These are phyloP conservation scores for Trichomonas vaginalis DNA, from an alignment of 208 protist genomes.

Conservation along the genomic window DNA sequence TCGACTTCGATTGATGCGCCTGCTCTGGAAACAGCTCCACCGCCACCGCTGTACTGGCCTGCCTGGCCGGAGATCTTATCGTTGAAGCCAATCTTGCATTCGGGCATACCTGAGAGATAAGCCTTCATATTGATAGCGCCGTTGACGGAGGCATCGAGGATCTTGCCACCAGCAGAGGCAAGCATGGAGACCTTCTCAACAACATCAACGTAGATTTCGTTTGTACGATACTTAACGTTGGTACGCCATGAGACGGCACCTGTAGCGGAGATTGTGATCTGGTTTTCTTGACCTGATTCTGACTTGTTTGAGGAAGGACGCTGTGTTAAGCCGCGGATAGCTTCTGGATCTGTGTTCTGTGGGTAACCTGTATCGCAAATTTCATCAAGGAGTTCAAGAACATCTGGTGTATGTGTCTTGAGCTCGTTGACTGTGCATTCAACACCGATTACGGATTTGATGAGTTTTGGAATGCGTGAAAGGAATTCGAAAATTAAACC, in stretches of 20 bases:
- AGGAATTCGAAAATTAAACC: constrained; percentile 1
- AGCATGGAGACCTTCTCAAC: constrained; percentile 83
- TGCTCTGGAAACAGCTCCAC: too few species aligned
- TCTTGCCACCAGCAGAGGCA: constrained; percentile 55
- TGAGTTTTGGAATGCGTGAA: neutral
- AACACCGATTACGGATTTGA: neutral
- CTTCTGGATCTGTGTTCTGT: constrained; percentile 15
- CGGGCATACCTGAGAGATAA: constrained; percentile 89
- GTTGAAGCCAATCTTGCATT: constrained; percentile 72
- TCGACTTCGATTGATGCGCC: constrained; percentile 54
- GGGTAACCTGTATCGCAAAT: constrained; percentile 1
- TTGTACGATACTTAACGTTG: constrained; percentile 67
- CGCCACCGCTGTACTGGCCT: neutral
- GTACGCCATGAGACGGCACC: neutral
- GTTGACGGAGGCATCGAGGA: constrained; percentile 11
- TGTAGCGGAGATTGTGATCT: neutral
- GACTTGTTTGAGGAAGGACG: neutral
- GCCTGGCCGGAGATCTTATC: constrained; percentile 30
- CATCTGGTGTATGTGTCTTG: neutral
- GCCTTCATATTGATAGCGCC: constrained; percentile 78
- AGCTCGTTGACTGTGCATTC: neutral
- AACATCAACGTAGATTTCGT: constrained; percentile 95
- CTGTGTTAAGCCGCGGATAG: neutral
- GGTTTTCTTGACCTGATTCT: neutral
- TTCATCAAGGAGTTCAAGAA: constrained; percentile 17